These are phyloP conservation scores for Bruguiera sexangula DNA, from an alignment of 345 rosid genomes.

Conservation along the genomic window DNA sequence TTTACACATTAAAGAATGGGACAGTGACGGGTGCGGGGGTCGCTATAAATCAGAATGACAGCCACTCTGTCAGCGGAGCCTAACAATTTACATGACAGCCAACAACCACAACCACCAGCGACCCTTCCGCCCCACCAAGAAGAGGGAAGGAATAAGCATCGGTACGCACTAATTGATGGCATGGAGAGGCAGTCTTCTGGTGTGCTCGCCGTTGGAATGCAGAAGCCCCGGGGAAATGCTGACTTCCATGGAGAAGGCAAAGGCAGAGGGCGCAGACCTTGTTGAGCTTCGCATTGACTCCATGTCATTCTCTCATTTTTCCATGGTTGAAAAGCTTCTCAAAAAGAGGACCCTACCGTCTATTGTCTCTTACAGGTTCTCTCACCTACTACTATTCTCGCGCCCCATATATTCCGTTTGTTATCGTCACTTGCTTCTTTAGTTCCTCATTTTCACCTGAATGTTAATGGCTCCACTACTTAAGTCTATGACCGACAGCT, in stretches of 20 bases:
- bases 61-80: no score
- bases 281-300: constrained; percentile 37
- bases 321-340: constrained; percentile 17
- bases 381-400: not conserved
- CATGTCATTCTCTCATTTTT: constrained; percentile 17
- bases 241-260: constrained; percentile 30
- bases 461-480: no score
- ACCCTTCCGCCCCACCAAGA: not conserved
- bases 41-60: no score
- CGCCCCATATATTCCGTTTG: not conserved
- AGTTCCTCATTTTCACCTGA: no score
- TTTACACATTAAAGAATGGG: no score
- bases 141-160: not conserved
- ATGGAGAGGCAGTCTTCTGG: constrained; percentile 14
- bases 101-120: not conserved
- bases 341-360: constrained; percentile 29
- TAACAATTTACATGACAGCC: no score
- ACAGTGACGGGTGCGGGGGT: no score
- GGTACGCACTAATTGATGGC: not conserved
- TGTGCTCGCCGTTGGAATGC: constrained; percentile 38
- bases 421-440: not conserved
- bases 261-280: constrained; percentile 38
- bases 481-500: no score
- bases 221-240: constrained; percentile 26
- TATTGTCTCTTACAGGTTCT: constrained; percentile 40